Evolutionary conservation across 2,329 filamentous ascomycete species (phyloP).

Genomic region (Uncinocarpus reesii): DNA sequence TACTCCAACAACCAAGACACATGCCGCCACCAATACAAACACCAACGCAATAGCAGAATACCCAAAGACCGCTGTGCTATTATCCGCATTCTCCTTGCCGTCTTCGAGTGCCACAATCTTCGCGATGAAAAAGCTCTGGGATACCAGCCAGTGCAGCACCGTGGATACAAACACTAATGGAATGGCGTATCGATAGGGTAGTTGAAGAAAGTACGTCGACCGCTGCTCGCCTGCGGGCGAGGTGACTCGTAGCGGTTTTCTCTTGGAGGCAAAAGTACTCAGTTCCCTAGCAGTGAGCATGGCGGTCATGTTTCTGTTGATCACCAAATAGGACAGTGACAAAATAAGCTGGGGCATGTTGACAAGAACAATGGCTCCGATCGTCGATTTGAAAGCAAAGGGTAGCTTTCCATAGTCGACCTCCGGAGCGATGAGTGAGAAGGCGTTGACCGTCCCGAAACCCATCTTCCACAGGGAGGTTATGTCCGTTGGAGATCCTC

Average conservation of each 20-base stretch:
- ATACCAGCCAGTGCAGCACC: slow-evolving; percentile 42
- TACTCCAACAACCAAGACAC: background rate
- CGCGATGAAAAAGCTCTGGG: slow-evolving; percentile 39
- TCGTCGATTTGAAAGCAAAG: background rate
- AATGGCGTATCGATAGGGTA: slow-evolving; percentile 39
- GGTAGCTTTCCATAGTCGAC: background rate
- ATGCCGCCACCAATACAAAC: slow-evolving; percentile 4
- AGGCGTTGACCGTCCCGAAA: background rate
- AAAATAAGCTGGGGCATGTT: slow-evolving; percentile 31
- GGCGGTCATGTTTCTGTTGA: slow-evolving; percentile 33
- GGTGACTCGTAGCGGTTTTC: slow-evolving; percentile 36
- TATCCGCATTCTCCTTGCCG: slow-evolving; percentile 13
- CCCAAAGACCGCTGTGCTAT: slow-evolving; percentile 18
- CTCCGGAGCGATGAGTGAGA: background rate
- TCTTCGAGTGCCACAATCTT: slow-evolving; percentile 22
- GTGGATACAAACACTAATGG: slow-evolving; percentile 30
- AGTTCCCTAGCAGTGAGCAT: slow-evolving; percentile 44
- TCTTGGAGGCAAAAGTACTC: slow-evolving; percentile 30
- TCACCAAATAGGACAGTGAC: slow-evolving; percentile 29
- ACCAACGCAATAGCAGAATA: slow-evolving; percentile 21
- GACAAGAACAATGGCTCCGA: slow-evolving; percentile 21
- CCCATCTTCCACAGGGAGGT: slow-evolving; percentile 6
- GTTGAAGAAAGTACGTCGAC: slow-evolving; percentile 37
- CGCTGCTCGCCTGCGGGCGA: slow-evolving; percentile 32
- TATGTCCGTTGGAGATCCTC: slow-evolving; percentile 15